Evolutionary conservation across 2,329 filamentous ascomycete genomes (phyloP), one percentile per base, ranked within the genome.

Genomic region (Monosporascus sp.): DNA sequence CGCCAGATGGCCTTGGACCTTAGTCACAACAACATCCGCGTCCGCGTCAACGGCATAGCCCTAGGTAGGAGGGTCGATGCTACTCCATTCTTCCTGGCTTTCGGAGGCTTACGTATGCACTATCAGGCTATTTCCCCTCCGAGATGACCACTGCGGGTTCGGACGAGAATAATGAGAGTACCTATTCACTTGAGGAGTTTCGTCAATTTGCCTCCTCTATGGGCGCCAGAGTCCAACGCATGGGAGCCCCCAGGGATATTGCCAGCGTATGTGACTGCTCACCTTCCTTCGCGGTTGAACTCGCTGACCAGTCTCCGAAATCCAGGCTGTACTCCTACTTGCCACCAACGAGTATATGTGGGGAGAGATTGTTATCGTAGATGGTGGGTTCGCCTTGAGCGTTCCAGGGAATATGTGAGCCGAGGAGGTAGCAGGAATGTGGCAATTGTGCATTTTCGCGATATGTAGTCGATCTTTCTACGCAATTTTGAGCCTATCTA

Each of bases 21-120:
- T 26, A 60, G 59, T 44, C 60, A 66, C 31, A 61, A 66, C 43
- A 62, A 60, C 0, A 62, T 68, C 24, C 58, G 58, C n/a, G 49
- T 68, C 24, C 63, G 64, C 15, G 64, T 66, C n/a, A 67, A 68
- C 20, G 61, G 54, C 5, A 37, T 67, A 14, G 64, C 63, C 11
- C 18, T 61, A 3, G 65, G 65, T 66, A 51, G 37, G 55, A 44
- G 20, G 40, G 15, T 26, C 37, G 9, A 45, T 37, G n/a, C 3
- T 15, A 44, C 24, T 31, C 31, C 31, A 35, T 35, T 35, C 31
- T 35, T 14, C 31, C 31, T 1, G 31, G 5, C 9, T 7, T 5
- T 14, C 31, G 31, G 31, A 14, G 14, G 31, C 31, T 35, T 35
- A 35, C 31, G 11, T 3, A 14, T 35, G 11, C 9, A 35, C 9